These are phyloP conservation scores for Penicillium ochrochloron DNA, from an alignment of 495 filamentous ascomycete genomes.

Conservation along the genomic window DNA sequence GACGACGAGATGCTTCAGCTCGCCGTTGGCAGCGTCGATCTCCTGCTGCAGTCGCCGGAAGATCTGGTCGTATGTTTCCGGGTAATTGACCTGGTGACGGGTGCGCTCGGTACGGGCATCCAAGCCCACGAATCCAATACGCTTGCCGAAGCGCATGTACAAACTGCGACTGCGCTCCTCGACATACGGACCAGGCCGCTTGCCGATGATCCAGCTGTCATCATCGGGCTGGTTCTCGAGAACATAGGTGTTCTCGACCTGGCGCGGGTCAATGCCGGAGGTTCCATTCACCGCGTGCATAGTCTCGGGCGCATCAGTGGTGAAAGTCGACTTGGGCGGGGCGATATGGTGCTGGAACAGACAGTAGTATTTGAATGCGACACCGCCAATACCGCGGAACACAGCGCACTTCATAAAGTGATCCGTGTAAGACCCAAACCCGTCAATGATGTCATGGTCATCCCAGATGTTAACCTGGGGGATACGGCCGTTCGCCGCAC, in stretches of 20 bases:
- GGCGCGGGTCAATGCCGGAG: constrained; percentile 63
- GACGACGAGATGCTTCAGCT: constrained; percentile 81
- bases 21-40: constrained; percentile 60
- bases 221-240: constrained; percentile 62
- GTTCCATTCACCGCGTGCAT: constrained; percentile 53
- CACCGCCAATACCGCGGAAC: constrained; percentile 87
- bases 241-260: constrained; percentile 71
- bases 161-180: constrained; percentile 79
- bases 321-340: constrained; percentile 81
- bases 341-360: constrained; percentile 93
- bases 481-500: constrained; percentile 81
- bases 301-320: constrained; percentile 66
- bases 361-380: constrained; percentile 88
- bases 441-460: constrained; percentile 90
- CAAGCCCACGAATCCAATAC: constrained; percentile 83
- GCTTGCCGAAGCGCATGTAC: constrained; percentile 81
- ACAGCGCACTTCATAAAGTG: constrained; percentile 92
- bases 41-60: constrained; percentile 72
- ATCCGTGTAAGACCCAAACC: constrained; percentile 91
- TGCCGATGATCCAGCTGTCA: constrained; percentile 78
- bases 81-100: constrained; percentile 87
- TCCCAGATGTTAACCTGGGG: constrained; percentile 96
- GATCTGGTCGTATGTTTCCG: constrained; percentile 84
- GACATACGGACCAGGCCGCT: constrained; percentile 76
- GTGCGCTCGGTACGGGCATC: constrained; percentile 93